Percentiles rank a stretch among this genome's conserved stretches.
These are phyloP conservation scores for Leccinum olivaceopallidum DNA, from an alignment of 768 basidiomycete genomes.

Conservation along the genomic window DNA sequence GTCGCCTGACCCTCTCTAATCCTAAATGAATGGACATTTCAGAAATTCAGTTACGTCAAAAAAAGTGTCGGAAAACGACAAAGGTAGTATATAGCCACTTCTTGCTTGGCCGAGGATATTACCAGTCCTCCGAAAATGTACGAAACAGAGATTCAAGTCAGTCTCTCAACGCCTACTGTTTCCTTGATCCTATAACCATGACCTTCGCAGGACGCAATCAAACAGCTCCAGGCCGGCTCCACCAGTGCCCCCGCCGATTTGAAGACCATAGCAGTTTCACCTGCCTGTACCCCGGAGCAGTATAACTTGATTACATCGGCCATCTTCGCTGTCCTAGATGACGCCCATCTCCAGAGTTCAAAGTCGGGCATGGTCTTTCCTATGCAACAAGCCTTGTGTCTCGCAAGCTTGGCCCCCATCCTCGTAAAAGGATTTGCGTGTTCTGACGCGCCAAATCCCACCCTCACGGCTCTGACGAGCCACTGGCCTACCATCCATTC, in stretches of 20 bases:
- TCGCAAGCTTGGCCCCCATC: slow-evolving; percentile 19
- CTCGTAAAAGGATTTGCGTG: slow-evolving; percentile 5
- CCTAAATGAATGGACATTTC: slow-evolving; percentile 71
- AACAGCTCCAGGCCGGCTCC: slow-evolving; percentile 27
- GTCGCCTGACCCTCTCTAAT: slow-evolving; percentile 54
- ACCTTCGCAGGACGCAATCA: slow-evolving; percentile 18
- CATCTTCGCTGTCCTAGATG: slow-evolving; percentile 23
- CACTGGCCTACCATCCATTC: slow-evolving; percentile 22
- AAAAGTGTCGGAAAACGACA: too few species aligned
- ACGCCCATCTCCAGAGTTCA: slow-evolving; percentile 17
- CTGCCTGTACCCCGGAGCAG: slow-evolving; percentile 22
- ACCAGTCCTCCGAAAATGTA: slow-evolving; percentile 12
- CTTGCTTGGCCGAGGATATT: neutral
- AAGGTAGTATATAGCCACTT: neutral
- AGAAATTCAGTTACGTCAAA: slow-evolving; percentile 14
- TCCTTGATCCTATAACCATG: neutral
- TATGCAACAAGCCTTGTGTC: slow-evolving; percentile 22
- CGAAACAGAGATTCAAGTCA: slow-evolving; percentile 21
- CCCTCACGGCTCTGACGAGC: slow-evolving; percentile 6
- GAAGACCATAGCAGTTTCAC: slow-evolving; percentile 21
- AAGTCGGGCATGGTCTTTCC: slow-evolving; percentile 15
- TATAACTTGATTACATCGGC: slow-evolving; percentile 17
- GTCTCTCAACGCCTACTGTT: neutral
- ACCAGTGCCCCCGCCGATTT: slow-evolving; percentile 16
- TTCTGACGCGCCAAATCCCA: neutral